These are phyloP conservation scores for Thyridium curvatum DNA, from an alignment of 2,329 filamentous ascomycete species.

Conservation along the genomic window DNA sequence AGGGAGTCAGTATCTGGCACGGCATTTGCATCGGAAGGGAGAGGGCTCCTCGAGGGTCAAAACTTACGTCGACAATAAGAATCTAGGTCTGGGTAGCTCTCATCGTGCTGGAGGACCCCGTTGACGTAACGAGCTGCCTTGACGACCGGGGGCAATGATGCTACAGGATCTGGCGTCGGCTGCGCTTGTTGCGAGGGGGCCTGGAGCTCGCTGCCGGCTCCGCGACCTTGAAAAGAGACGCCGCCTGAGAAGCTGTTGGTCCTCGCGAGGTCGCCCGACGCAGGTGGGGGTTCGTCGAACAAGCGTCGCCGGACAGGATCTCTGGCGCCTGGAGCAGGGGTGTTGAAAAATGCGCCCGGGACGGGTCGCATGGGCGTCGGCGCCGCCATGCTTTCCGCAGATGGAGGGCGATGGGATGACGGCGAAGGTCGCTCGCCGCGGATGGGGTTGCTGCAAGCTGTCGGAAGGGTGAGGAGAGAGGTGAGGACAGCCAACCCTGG, in stretches of 20 bases:
- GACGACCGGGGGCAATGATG: slow-evolving; percentile 59
- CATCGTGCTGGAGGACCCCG: slow-evolving; percentile 66
- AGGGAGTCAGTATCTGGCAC: slow-evolving; percentile 20
- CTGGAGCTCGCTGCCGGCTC: background rate
- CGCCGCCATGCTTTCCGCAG: slow-evolving; percentile 40
- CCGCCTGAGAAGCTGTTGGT: slow-evolving; percentile 9
- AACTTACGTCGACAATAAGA: slow-evolving; percentile 79
- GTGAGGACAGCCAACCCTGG: too few species aligned
- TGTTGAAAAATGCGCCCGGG: slow-evolving; percentile 71
- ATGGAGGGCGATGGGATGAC: too few species aligned
- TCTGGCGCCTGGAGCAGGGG: slow-evolving; percentile 55
- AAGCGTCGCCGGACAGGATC: slow-evolving; percentile 42
- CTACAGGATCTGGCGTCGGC: slow-evolving; percentile 32
- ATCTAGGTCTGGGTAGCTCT: slow-evolving; percentile 82
- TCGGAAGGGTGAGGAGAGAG: too few species aligned
- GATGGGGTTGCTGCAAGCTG: too few species aligned
- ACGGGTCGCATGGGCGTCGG: slow-evolving; percentile 65
- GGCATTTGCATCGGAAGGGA: too few species aligned
- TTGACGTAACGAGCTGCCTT: slow-evolving; percentile 83
- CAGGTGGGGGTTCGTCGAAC: slow-evolving; percentile 27
- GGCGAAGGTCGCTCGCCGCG: too few species aligned
- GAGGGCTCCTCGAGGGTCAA: too few species aligned
- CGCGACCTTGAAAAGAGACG: background rate
- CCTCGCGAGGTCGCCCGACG: slow-evolving; percentile 8
- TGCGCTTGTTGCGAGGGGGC: slow-evolving; percentile 9